Base-by-base conservation (phyloP, 257 asterid genomes). In the Lantana camara region DNA sequence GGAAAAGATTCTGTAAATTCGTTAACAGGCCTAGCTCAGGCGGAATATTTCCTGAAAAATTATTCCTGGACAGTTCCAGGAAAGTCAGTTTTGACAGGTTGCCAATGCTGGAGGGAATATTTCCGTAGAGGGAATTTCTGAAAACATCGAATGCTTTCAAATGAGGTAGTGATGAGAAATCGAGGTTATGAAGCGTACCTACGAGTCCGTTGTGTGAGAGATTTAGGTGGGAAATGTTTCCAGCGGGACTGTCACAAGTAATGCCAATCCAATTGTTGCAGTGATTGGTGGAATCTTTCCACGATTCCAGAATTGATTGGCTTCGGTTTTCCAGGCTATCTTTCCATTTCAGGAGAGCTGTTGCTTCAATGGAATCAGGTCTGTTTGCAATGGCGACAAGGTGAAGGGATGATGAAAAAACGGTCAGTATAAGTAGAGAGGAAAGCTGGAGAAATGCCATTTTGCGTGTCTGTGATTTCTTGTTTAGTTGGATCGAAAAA, bases 271-370 rank as follows among this genome's bases (percentile, higher is more conserved):
- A 75, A 0, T 4, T 15, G 21, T n/a, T 16, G 40, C 67, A 64
- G 5, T 73, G 50, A 10, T 22, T 44, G 41, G 30, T 19, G n/a
- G 11, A 19, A 0, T 17, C 7, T 2, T 1, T 9, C 80, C 76
- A 75, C 1, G 80, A 69, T 8, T 52, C n/a, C n/a, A 75, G 29
- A 12, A 59, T 2, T 13, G 56, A 27, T 52, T 24, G 66, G 32
- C 44, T 49, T 52, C 54, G 8, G 12, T 35, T 41, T 13, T 75
- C 57, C 3, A 75, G 66, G 60, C 72, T 69, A n/a, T 40, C 24
- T 59, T 58, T 69, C 80, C 80, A 75, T 35, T 57, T 15, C 7
- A 59, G 16, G 23, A 75, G 80, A 32, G 66, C 64, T 11, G 9
- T 38, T 53, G 62, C 54, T 40, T 52, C 63, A 29, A 9, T 13